phyloP scores from a whole-genome alignment of 208 protist species.

The Leishmania major region DNA sequence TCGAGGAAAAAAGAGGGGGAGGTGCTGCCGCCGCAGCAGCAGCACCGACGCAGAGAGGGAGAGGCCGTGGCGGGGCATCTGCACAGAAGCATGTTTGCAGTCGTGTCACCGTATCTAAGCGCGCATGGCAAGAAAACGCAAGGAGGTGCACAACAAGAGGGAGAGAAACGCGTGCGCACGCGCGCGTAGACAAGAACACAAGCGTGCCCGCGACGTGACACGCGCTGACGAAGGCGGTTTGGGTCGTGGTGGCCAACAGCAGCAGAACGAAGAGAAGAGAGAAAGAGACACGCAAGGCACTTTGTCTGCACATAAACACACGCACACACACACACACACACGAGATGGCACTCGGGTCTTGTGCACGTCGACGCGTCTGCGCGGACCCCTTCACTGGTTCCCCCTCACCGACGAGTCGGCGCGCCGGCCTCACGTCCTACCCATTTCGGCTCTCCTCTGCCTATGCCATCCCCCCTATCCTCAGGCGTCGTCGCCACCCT shows the following conservation, averaged over 20 bases:
- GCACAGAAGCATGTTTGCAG: neutral
- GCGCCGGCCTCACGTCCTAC: neutral
- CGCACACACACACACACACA: conserved; percentile 9
- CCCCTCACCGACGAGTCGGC: too few relatives aligned
- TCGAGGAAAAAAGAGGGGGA: neutral
- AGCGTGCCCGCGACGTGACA: neutral
- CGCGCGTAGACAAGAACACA: neutral
- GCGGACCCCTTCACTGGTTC: neutral
- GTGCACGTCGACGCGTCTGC: neutral
- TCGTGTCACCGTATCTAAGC: neutral
- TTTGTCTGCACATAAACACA: neutral
- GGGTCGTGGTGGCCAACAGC: neutral
- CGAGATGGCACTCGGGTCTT: neutral
- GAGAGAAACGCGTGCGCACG: neutral
- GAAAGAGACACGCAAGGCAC: neutral
- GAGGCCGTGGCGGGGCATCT: neutral
- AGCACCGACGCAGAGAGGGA: neutral
- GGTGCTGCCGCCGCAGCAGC: neutral
- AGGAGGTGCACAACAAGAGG: neutral
- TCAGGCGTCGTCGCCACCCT: conserved; percentile 2
- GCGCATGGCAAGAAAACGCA: neutral
- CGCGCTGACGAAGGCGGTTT: neutral
- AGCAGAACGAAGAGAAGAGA: neutral
- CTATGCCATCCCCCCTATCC: neutral
- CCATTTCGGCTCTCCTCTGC: neutral